These are phyloP conservation scores for Henckelia pumila DNA, from an alignment of 257 asterid species.

Conservation along the genomic window DNA sequence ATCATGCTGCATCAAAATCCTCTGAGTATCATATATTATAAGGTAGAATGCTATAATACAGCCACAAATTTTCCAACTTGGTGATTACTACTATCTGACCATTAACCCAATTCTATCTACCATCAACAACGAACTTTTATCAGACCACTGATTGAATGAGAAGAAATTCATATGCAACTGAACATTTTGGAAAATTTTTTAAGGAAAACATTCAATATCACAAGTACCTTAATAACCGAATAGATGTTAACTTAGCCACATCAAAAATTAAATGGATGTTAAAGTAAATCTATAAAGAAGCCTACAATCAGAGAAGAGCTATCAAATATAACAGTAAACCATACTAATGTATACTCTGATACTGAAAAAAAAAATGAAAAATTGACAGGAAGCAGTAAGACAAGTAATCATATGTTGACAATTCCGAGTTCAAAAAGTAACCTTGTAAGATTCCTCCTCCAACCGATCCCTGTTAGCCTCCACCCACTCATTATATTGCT, in stretches of 20 bases:
- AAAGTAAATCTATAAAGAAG: slow-evolving; percentile 2
- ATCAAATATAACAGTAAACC: background rate
- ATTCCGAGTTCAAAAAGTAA: slow-evolving; percentile 29
- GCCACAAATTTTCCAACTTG: background rate
- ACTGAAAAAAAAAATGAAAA: background rate
- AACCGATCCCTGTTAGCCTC: slow-evolving; percentile 67
- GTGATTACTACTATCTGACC: slow-evolving; percentile 6
- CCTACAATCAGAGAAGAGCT: slow-evolving; percentile 6
- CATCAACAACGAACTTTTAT: slow-evolving; percentile 2
- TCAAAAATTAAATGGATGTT: slow-evolving; percentile 2
- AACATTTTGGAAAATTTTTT: background rate
- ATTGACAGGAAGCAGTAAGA: slow-evolving; percentile 3
- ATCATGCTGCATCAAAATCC: slow-evolving; percentile 54
- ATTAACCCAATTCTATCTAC: slow-evolving; percentile 2
- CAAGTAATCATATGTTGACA: background rate
- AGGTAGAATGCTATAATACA: slow-evolving; percentile 2
- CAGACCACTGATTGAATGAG: background rate
- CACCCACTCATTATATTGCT: slow-evolving; percentile 88
- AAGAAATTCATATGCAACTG: slow-evolving; percentile 1
- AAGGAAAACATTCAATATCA: background rate
- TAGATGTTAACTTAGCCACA: background rate
- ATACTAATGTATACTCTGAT: background rate
- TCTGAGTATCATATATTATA: slow-evolving; percentile 17
- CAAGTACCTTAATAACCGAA: background rate
- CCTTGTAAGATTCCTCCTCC: slow-evolving; percentile 90